Evolutionary conservation across 208 protist species (phyloP).

Genomic region (Crithidia expoeki): DNA sequence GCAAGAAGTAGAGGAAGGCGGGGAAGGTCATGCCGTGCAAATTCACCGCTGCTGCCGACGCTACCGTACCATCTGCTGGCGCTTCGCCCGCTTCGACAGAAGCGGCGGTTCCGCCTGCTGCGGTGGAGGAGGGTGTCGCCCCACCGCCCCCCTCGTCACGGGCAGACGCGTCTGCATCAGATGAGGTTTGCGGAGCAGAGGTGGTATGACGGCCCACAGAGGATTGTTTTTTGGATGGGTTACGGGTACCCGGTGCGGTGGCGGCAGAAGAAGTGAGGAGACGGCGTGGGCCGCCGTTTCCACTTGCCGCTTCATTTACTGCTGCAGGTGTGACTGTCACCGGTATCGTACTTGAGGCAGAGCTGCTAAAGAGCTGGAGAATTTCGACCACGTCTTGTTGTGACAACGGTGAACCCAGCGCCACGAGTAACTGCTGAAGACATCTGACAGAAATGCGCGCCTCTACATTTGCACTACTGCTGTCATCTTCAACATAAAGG

Average conservation of each 20-base stretch:
- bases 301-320: not conserved
- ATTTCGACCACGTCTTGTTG: constrained; percentile 60
- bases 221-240: not conserved
- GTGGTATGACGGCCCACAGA: constrained; percentile 1
- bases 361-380: constrained; percentile 30
- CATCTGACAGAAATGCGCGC: constrained; percentile 39
- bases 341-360: constrained; percentile 1
- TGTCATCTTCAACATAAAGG: constrained; percentile 21
- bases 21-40: constrained; percentile 48
- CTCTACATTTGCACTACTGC: not conserved
- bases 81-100: not conserved
- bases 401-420: constrained; percentile 45
- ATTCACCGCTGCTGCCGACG: constrained; percentile 1
- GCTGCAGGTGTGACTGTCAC: not conserved
- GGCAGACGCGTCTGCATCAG: not conserved
- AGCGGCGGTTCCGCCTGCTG: not conserved
- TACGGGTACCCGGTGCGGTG: not conserved
- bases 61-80: not conserved
- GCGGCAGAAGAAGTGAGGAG: not conserved
- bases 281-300: not conserved
- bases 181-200: not conserved
- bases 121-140: not conserved
- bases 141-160: not conserved
- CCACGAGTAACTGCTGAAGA: constrained; percentile 54
- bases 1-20: constrained; percentile 71